Conservation (phyloP, 2,329 filamentous ascomycete genomes). For the Pyrenophora tritici-repentis region DNA sequence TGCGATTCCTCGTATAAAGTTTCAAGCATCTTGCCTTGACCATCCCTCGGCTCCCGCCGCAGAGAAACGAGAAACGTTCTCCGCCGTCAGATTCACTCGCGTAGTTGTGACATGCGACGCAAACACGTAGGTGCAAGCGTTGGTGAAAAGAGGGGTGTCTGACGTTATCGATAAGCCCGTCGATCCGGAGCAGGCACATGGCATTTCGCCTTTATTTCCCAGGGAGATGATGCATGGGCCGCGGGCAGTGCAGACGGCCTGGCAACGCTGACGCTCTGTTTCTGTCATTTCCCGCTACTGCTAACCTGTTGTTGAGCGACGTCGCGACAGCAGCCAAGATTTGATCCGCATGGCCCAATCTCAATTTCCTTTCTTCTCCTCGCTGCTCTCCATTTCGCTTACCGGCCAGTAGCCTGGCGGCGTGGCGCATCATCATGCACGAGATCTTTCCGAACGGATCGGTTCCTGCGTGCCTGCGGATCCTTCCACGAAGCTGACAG, state of each 20-base stretch:
- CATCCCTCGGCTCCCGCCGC: neutral
- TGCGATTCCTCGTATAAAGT: conserved; percentile 5
- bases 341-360: conserved; percentile 20
- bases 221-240: neutral
- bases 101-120: conserved; percentile 11
- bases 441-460: conserved; percentile 13
- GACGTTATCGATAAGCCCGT: conserved; percentile 1
- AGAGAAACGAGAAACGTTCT: conserved; percentile 1
- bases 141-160: conserved; percentile 1
- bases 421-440: conserved; percentile 11
- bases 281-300: conserved; percentile 3
- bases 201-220: neutral
- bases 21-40: conserved; percentile 8
- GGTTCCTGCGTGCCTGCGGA: conserved; percentile 10
- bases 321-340: conserved; percentile 2
- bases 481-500: neutral
- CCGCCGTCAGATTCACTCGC: conserved; percentile 1
- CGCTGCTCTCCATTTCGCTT: conserved; percentile 26
- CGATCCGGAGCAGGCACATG: conserved; percentile 14
- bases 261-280: neutral
- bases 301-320: conserved; percentile 1
- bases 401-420: conserved; percentile 10
- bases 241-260: conserved; percentile 7
- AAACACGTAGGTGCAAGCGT: conserved; percentile 4
- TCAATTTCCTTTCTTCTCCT: conserved; percentile 12